Percentiles rank a stretch among this genome's conserved stretches.
These are phyloP conservation scores for Blastobotrys petasosporus DNA, from an alignment of 1,139 yeast genomes.

Conservation along the genomic window DNA sequence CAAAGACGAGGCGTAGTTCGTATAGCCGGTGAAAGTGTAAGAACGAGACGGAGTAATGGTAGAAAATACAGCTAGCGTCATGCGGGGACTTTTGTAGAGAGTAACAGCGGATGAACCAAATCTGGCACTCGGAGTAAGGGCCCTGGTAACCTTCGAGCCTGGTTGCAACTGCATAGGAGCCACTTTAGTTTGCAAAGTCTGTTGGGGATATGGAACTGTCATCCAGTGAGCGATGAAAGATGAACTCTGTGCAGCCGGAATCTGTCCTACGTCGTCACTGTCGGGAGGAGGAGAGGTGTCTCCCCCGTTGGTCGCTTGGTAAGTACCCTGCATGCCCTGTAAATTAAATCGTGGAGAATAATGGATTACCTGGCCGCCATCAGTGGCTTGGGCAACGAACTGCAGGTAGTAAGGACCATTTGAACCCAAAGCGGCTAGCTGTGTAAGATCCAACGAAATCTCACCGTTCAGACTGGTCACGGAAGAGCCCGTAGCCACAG, in stretches of 20 bases:
- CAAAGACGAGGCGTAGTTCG: constrained; percentile 49
- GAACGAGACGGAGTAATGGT: constrained; percentile 83
- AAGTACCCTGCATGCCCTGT: constrained; percentile 63
- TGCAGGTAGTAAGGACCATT: constrained; percentile 70
- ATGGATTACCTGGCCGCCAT: constrained; percentile 55
- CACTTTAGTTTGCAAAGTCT: constrained; percentile 66
- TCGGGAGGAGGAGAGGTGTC: constrained; percentile 41
- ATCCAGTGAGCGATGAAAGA: constrained; percentile 26
- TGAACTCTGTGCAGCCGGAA: constrained; percentile 33
- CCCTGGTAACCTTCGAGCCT: constrained; percentile 51
- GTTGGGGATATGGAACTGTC: constrained; percentile 59
- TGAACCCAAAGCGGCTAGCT: constrained; percentile 44
- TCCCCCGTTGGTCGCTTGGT: constrained; percentile 38
- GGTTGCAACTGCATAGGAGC: constrained; percentile 96
- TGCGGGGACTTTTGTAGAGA: constrained; percentile 42
- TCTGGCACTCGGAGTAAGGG: constrained; percentile 19
- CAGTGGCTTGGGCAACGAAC: constrained; percentile 42
- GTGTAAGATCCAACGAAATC: constrained; percentile 24
- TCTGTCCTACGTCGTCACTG: constrained; percentile 18
- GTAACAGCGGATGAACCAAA: constrained; percentile 61
- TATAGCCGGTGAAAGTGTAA: constrained; percentile 56
- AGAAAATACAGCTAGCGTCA: constrained; percentile 40
- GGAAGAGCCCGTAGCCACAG: constrained; percentile 24
- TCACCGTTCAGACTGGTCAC: constrained; percentile 29
- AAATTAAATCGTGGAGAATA: constrained; percentile 64